A percentile compares a stretch with the other conserved stretches of the same genome.
These are phyloP conservation scores for Axilococcus clingmanii DNA, from an alignment of 139 green algal genomes.

Conservation along the genomic window DNA sequence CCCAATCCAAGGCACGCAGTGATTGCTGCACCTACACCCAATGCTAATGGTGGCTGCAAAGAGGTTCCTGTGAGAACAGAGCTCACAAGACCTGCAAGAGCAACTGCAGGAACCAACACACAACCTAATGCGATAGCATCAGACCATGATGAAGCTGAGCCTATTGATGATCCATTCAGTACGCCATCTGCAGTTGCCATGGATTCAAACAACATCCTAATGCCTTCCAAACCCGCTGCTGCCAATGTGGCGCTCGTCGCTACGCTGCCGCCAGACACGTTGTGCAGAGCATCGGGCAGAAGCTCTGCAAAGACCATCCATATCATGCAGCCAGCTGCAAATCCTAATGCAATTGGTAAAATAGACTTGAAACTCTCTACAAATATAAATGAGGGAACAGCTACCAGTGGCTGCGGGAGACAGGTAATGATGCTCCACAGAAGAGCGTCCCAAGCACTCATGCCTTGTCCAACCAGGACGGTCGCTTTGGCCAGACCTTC, in stretches of 20 bases:
- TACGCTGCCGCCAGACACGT: constrained; percentile 33
- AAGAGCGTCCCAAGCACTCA: constrained; percentile 49
- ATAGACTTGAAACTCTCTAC: constrained; percentile 80
- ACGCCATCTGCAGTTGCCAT: constrained; percentile 58
- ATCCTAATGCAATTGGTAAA: constrained; percentile 87
- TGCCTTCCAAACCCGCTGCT: constrained; percentile 72
- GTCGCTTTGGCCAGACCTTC: constrained; percentile 92
- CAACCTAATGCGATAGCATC: no score
- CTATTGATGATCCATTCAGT: no score
- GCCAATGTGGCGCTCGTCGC: constrained; percentile 79
- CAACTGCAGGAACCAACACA: neutral
- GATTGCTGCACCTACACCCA: neutral
- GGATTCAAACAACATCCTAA: constrained; percentile 64
- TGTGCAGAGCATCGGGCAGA: constrained; percentile 82
- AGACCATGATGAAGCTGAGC: no score
- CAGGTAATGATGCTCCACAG: constrained; percentile 74
- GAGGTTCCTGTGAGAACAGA: no score
- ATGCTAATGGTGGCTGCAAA: neutral
- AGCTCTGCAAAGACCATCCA: constrained; percentile 97
- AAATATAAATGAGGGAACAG: constrained; percentile 89
- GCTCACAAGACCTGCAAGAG: neutral
- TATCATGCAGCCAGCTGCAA: constrained; percentile 97
- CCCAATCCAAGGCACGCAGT: neutral
- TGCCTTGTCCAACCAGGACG: constrained; percentile 77
- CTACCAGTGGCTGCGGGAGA: constrained; percentile 82